phyloP scores from a whole-genome alignment of 83 land plant species.

The Picea abies region DNA sequence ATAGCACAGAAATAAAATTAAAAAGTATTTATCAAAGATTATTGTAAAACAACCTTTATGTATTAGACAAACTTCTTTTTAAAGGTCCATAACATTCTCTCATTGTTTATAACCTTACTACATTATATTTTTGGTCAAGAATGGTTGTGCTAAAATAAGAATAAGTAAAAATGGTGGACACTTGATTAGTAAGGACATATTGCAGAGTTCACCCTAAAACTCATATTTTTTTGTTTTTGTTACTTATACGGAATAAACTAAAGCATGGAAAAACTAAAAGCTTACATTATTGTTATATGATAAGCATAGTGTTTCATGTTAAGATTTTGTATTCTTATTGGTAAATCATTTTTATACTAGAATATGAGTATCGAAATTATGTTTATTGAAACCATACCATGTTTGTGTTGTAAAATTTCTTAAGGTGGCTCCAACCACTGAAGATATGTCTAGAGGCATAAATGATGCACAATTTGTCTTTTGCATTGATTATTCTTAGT shows the following conservation, averaged over 20 bases:
- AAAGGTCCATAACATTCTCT: not conserved
- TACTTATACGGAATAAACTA: no score
- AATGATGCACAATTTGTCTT: not conserved
- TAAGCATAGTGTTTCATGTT: no score
- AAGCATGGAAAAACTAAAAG: no score
- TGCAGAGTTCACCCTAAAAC: not conserved
- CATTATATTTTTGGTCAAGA: constrained; percentile 2
- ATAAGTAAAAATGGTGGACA: not conserved
- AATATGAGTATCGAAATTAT: no score
- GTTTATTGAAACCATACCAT: no score
- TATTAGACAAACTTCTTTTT: not conserved
- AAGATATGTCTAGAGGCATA: not conserved
- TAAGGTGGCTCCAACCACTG: not conserved
- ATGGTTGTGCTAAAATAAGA: not conserved
- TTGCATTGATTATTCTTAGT: no score
- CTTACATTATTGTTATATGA: no score
- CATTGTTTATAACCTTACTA: not conserved
- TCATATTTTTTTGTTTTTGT: no score
- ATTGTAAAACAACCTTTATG: not conserved
- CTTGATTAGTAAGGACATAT: not conserved
- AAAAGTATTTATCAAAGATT: no score
- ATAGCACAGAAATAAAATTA: no score
- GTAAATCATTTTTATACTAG: no score
- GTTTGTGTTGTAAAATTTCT: not conserved
- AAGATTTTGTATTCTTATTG: no score